A percentile compares a stretch with the other conserved stretches of the same genome.
These are phyloP conservation scores for Podaxis sp. DNA, from an alignment of 768 basidiomycete species.

Conservation along the genomic window DNA sequence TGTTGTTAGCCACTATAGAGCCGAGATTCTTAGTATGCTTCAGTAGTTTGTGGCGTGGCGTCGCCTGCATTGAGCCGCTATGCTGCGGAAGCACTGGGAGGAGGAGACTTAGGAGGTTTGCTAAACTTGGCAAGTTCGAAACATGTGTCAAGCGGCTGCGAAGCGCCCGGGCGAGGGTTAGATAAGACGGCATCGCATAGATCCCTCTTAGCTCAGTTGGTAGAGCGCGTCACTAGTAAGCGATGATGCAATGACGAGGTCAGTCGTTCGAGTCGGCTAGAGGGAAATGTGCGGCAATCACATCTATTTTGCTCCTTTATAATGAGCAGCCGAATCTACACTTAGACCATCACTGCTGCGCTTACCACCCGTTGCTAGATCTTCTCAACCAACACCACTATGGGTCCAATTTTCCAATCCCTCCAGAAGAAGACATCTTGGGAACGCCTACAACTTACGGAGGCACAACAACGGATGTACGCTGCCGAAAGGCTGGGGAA, in stretches of 20 bases:
- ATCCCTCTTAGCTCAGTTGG: not conserved
- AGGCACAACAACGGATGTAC: constrained; percentile 49
- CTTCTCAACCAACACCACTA: not conserved
- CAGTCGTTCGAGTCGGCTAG: constrained; percentile 2
- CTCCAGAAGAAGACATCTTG: constrained; percentile 3
- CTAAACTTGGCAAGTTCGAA: not conserved
- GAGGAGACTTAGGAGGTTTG: not conserved
- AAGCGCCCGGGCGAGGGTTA: no score
- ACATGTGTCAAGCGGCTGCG: not conserved
- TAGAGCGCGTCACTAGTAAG: not conserved
- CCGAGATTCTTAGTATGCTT: not conserved
- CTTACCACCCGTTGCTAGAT: not conserved
- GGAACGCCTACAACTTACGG: constrained; percentile 27
- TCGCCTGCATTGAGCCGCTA: not conserved
- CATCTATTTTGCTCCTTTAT: not conserved
- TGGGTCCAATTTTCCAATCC: constrained; percentile 1
- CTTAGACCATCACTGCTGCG: not conserved
- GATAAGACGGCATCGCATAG: not conserved
- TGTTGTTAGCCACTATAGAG: not conserved
- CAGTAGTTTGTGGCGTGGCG: not conserved
- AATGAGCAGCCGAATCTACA: not conserved
- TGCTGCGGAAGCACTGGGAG: not conserved
- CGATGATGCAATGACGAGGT: not conserved
- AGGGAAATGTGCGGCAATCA: not conserved
- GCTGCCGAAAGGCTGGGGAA: constrained; percentile 51